Evolutionary conservation across 2,329 filamentous ascomycete genomes (phyloP).

Genomic region (Penicillium hordei): DNA sequence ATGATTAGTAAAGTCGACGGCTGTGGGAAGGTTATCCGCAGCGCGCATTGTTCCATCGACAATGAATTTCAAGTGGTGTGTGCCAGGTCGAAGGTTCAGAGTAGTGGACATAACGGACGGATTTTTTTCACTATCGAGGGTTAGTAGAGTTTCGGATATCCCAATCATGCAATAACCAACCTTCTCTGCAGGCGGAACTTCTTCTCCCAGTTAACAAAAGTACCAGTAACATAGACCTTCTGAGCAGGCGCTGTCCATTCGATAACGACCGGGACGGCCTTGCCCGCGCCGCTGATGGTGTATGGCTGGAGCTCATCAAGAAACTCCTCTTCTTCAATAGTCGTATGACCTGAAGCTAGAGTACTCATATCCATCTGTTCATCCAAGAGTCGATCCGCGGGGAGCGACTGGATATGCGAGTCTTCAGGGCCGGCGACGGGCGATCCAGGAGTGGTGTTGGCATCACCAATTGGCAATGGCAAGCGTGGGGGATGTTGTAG

Average conservation of each 20-base stretch:
- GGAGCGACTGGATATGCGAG: slow-evolving; percentile 47
- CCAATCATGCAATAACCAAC: slow-evolving; percentile 47
- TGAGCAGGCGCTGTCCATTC: slow-evolving; percentile 83
- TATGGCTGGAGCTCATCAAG: slow-evolving; percentile 69
- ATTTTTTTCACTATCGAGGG: slow-evolving; percentile 41
- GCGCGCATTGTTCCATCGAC: slow-evolving; percentile 93
- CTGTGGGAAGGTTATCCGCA: slow-evolving; percentile 82
- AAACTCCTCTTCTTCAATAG: slow-evolving; percentile 70
- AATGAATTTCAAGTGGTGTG: slow-evolving; percentile 94
- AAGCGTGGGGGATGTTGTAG: slow-evolving; percentile 72
- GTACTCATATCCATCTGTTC: slow-evolving; percentile 56
- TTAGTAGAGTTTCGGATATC: slow-evolving; percentile 11
- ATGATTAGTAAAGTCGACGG: slow-evolving; percentile 96
- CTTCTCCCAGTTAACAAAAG: slow-evolving; percentile 95
- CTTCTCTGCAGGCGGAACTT: slow-evolving; percentile 84
- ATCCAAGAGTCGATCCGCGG: slow-evolving; percentile 47
- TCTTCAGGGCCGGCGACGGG: slow-evolving; percentile 78
- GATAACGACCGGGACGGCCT: slow-evolving; percentile 78
- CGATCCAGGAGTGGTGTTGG: slow-evolving; percentile 83
- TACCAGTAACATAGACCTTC: slow-evolving; percentile 94
- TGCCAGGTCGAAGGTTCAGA: slow-evolving; percentile 84
- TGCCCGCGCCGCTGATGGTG: slow-evolving; percentile 67
- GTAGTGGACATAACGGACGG: slow-evolving; percentile 69
- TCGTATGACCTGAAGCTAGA: slow-evolving; percentile 56
- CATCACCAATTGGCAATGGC: slow-evolving; percentile 90